phyloP scores from a whole-genome alignment of 179 eudicot genomes.

The Silene coronaria region DNA sequence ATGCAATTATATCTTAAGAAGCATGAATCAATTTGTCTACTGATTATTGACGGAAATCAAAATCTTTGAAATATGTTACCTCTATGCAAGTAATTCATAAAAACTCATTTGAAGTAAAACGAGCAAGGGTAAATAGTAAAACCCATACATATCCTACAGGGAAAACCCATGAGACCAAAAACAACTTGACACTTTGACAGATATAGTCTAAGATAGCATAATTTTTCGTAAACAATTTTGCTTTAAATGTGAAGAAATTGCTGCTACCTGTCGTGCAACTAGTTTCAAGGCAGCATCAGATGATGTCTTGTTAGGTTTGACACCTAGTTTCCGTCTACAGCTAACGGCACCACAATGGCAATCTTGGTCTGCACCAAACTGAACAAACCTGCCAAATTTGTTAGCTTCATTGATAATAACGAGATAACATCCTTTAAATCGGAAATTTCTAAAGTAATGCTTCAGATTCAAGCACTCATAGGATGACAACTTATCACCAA shows the following conservation, averaged over 20 bases:
- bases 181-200: not conserved
- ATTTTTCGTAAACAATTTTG: constrained; percentile 35
- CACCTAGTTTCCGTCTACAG: constrained; percentile 91
- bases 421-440: constrained; percentile 8
- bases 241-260: constrained; percentile 43
- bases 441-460: not conserved
- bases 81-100: constrained; percentile 1
- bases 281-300: constrained; percentile 77
- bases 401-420: constrained; percentile 30
- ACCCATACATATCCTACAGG: not conserved
- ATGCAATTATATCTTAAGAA: not conserved
- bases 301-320: constrained; percentile 75
- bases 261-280: constrained; percentile 74
- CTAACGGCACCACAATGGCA: constrained; percentile 88
- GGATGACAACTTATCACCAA: not conserved
- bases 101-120: not conserved
- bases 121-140: not conserved
- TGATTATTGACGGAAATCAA: not conserved
- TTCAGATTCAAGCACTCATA: not conserved
- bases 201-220: constrained; percentile 27
- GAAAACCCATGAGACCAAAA: not conserved
- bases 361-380: constrained; percentile 98
- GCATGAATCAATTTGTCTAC: not conserved
- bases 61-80: too few relatives aligned
- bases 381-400: constrained; percentile 89